These are phyloP conservation scores for Fusarium anguioides DNA, from an alignment of 2,329 filamentous ascomycete genomes.

Conservation along the genomic window DNA sequence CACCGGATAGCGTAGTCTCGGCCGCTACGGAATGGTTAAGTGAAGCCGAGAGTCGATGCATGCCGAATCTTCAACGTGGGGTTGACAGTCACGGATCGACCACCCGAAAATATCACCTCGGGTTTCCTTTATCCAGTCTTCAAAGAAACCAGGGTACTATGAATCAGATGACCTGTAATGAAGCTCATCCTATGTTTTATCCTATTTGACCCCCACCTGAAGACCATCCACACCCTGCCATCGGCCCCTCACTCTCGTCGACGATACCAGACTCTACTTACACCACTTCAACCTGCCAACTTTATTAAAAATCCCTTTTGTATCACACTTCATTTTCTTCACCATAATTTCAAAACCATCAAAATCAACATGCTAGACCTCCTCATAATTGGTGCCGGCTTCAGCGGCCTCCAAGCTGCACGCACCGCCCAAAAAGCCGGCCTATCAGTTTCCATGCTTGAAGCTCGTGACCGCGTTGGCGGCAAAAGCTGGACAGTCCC, in stretches of 20 bases:
- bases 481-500: constrained; percentile 61
- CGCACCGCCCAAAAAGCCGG: constrained; percentile 50
- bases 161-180: too few relatives aligned
- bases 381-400: constrained; percentile 59
- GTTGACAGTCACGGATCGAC: not conserved
- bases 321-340: too few relatives aligned
- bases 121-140: not conserved
- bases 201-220: too few relatives aligned
- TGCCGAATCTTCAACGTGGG: not conserved
- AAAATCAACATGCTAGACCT: constrained; percentile 40
- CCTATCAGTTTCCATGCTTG: constrained; percentile 57
- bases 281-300: too few relatives aligned
- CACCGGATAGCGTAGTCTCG: not conserved
- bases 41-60: not conserved
- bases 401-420: constrained; percentile 54
- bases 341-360: too few relatives aligned
- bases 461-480: constrained; percentile 62
- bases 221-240: too few relatives aligned
- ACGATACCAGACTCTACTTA: too few relatives aligned
- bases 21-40: not conserved
- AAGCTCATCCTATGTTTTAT: too few relatives aligned
- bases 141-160: too few relatives aligned
- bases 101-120: not conserved
- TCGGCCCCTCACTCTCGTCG: too few relatives aligned
- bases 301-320: too few relatives aligned